Evolutionary conservation across 192 early-diverging fungal species (phyloP).

Genomic region (Coemansia umbellata): DNA sequence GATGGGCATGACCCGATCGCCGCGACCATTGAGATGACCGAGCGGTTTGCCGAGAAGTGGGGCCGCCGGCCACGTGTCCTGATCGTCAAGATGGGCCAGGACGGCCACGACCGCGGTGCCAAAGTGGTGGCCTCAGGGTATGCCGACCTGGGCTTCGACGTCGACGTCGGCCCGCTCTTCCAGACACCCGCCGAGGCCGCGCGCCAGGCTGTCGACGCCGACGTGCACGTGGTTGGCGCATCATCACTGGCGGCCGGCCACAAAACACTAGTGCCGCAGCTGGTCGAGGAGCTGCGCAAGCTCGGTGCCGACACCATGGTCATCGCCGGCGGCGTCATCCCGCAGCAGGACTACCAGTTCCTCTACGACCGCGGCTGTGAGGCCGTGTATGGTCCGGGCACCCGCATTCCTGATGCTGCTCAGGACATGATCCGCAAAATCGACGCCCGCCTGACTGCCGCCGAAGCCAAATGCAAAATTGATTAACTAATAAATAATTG

Average conservation of each 20-base stretch:
- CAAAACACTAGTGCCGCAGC: slow-evolving; percentile 78
- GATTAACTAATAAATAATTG: too few species aligned
- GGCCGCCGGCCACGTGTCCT: slow-evolving; percentile 86
- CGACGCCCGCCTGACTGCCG: slow-evolving; percentile 31
- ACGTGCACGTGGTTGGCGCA: slow-evolving; percentile 84
- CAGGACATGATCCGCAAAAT: slow-evolving; percentile 76
- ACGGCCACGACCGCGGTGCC: slow-evolving; percentile 90
- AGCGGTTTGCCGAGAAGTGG: slow-evolving; percentile 63
- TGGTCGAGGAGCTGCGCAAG: slow-evolving; percentile 72
- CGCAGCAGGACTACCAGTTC: slow-evolving; percentile 83
- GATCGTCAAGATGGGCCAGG: slow-evolving; percentile 92
- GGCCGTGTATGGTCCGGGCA: slow-evolving; percentile 85
- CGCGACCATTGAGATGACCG: slow-evolving; percentile 60
- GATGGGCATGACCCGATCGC: slow-evolving; percentile 54
- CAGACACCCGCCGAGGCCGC: slow-evolving; percentile 86
- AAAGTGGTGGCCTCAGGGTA: slow-evolving; percentile 90
- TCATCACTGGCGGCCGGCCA: slow-evolving; percentile 88
- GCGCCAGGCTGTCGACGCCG: slow-evolving; percentile 83
- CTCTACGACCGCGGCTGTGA: slow-evolving; percentile 75
- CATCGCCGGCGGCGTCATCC: slow-evolving; percentile 84
- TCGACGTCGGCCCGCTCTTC: slow-evolving; percentile 87
- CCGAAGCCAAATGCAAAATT: not conserved
- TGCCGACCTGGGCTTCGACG: slow-evolving; percentile 88
- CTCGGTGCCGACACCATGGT: slow-evolving; percentile 73
- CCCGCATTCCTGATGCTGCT: slow-evolving; percentile 78